Base-by-base conservation (phyloP, 441 rosid species). In the Euphorbia celastroides region DNA sequence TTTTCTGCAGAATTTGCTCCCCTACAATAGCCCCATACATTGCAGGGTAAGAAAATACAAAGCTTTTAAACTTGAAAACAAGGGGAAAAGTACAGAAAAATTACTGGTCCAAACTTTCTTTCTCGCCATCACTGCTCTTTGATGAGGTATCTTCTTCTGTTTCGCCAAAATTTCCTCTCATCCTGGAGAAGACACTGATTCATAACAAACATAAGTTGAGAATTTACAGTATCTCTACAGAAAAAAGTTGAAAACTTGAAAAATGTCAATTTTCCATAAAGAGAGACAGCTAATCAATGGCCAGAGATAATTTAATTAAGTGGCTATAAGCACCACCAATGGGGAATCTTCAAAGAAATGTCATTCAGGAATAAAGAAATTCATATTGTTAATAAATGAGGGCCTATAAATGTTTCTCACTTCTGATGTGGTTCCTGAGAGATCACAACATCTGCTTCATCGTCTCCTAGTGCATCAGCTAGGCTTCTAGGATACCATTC, bases 391-490 rank as follows among this genome's bases (percentile, higher is more conserved):
- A 30, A 7, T 22, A 31, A 28, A 62, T 23, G 16, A 65, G 75
- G 63, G 34, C 34, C 22, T 22, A 62, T 41, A 31, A 66, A 68
- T 63, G 60, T 58, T 38, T 71, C 72, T 63, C 25, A 60, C 71
- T 46, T 81, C 64, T 78, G 84, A 80, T 71, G 34, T 57, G 74
- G 73, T 46, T 82, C 86, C 80, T 86, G 90, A 66, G 90, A 70
- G 73, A 92, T 80, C 69, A 86, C 82, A 64, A 90, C 96, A 84
- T 95, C 98, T 75, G 95, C 97, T 78, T 95, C 99, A 75, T 95
- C 99, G 57, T 95, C 99, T 55, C 99, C 99, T 79, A 95, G 77
- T 41, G 99, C 97, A 83, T 95, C 98, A 64, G 97, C 97, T 77
- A 95, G 62, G 86, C 83, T 95, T 80, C 92, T 85, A 34, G 68